phyloP scores from a whole-genome alignment of 805 yeast genomes.

The Hanseniaspora mollemarum region DNA sequence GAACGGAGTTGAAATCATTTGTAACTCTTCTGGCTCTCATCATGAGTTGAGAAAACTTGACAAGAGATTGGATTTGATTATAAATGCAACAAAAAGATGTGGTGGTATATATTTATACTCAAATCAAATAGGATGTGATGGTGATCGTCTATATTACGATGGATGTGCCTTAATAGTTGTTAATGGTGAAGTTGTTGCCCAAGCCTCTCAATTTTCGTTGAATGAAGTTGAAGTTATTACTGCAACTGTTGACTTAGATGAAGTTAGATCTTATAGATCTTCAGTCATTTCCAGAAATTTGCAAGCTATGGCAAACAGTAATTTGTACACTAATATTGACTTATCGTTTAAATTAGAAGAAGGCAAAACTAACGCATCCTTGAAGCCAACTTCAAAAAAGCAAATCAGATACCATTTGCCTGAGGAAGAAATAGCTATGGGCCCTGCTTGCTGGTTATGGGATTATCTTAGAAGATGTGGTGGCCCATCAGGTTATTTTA shows the following conservation, averaged over 20 bases:
- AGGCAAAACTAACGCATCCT: slow-evolving; percentile 40
- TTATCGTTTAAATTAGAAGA: slow-evolving; percentile 61
- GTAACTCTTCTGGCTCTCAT: slow-evolving; percentile 95
- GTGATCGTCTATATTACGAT: slow-evolving; percentile 91
- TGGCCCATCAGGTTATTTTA: slow-evolving; percentile 72
- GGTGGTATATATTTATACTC: slow-evolving; percentile 93
- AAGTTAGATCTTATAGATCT: slow-evolving; percentile 71
- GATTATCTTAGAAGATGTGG: slow-evolving; percentile 86
- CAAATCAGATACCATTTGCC: slow-evolving; percentile 61
- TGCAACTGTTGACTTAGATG: slow-evolving; percentile 92
- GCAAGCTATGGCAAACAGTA: slow-evolving; percentile 41
- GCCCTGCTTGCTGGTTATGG: slow-evolving; percentile 99
- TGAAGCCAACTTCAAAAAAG: slow-evolving; percentile 45
- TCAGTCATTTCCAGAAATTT: slow-evolving; percentile 60
- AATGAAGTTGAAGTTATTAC: slow-evolving; percentile 86
- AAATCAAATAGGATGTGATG: slow-evolving; percentile 96
- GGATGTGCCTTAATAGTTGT: slow-evolving; percentile 93
- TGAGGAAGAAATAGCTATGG: slow-evolving; percentile 92
- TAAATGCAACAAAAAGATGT: slow-evolving; percentile 87
- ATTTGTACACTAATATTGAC: slow-evolving; percentile 41
- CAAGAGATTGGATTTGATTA: slow-evolving; percentile 70
- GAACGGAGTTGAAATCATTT: slow-evolving; percentile 94
- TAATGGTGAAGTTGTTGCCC: slow-evolving; percentile 85
- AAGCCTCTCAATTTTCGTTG: slow-evolving; percentile 81
- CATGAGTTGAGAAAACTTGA: slow-evolving; percentile 87